These are phyloP conservation scores for Pyracantha coccinea DNA, from an alignment of 331 rosid genomes.

Conservation along the genomic window DNA sequence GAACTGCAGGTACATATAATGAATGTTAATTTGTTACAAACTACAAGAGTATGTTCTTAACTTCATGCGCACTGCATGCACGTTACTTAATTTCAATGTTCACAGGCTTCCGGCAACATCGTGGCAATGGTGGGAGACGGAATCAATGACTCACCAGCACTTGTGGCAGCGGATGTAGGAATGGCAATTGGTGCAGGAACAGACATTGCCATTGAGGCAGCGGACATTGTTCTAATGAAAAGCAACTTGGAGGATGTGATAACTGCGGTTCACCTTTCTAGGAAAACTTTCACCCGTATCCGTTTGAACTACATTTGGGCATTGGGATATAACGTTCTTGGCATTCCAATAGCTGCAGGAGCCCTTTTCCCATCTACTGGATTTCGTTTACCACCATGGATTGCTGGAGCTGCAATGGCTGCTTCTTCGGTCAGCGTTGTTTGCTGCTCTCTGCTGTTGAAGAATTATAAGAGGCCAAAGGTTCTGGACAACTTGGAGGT, in stretches of 20 bases:
- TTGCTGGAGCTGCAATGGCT: constrained; percentile 97
- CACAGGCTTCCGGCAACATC: constrained; percentile 45
- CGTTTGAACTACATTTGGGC: constrained; percentile 83
- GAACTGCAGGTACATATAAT: constrained; percentile 51
- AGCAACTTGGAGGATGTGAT: constrained; percentile 91
- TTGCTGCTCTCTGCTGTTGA: constrained; percentile 58
- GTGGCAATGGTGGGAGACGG: constrained; percentile 99
- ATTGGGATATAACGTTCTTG: constrained; percentile 71
- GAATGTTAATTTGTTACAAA: neutral
- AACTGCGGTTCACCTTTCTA: constrained; percentile 79
- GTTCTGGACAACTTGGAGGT: constrained; percentile 48
- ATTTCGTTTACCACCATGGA: constrained; percentile 82
- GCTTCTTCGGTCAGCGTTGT: constrained; percentile 84
- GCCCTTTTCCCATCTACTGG: constrained; percentile 65
- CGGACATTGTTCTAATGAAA: constrained; percentile 89
- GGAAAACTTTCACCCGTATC: constrained; percentile 69
- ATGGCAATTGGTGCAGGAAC: constrained; percentile 99
- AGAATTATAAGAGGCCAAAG: constrained; percentile 61
- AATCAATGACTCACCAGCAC: constrained; percentile 90
- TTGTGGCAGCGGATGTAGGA: constrained; percentile 85
- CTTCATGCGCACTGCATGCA: neutral
- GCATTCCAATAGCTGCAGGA: constrained; percentile 92
- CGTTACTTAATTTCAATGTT: neutral
- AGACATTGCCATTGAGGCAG: constrained; percentile 95
- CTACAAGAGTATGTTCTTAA: neutral